These are phyloP conservation scores for Byssothecium circinans DNA, from an alignment of 2,329 filamentous ascomycete species.

Conservation along the genomic window DNA sequence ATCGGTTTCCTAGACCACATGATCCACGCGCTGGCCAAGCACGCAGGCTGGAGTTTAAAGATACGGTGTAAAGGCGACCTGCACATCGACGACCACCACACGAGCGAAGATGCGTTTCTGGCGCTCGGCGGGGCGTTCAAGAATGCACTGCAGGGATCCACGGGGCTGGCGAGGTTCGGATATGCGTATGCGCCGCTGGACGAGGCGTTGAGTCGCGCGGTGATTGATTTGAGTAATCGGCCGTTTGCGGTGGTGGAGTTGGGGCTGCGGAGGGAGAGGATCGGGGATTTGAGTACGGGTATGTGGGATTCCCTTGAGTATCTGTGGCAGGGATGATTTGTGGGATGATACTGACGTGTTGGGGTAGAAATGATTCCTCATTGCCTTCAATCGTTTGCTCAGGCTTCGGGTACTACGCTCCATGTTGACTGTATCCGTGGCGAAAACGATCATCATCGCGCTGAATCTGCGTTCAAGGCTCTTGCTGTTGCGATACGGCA, in stretches of 20 bases:
- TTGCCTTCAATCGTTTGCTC: conserved; percentile 90
- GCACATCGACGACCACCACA: conserved; percentile 98
- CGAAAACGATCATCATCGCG: conserved; percentile 92
- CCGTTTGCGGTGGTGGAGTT: conserved; percentile 83
- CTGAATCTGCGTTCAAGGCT: conserved; percentile 97
- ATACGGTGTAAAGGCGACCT: conserved; percentile 85
- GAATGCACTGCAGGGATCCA: conserved; percentile 72
- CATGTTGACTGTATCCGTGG: conserved; percentile 92
- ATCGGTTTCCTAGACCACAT: conserved; percentile 99
- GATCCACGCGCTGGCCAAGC: conserved; percentile 94
- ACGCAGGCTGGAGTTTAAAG: conserved; percentile 88
- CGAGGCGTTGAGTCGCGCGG: conserved; percentile 89
- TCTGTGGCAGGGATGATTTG: not conserved
- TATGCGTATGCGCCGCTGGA: conserved; percentile 91
- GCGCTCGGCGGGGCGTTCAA: conserved; percentile 87
- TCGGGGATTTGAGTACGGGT: conserved; percentile 75
- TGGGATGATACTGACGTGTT: conserved; percentile 41
- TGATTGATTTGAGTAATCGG: conserved; percentile 92
- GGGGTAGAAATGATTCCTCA: conserved; percentile 87
- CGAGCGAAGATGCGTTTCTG: conserved; percentile 91
- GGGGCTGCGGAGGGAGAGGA: conserved; percentile 85
- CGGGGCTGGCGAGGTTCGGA: conserved; percentile 87
- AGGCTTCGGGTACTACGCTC: conserved; percentile 85
- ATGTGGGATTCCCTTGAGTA: not conserved
- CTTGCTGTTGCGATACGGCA: conserved; percentile 80